Base-by-base conservation (phyloP, 805 yeast genomes). In the Wickerhamiella nectarea region DNA sequence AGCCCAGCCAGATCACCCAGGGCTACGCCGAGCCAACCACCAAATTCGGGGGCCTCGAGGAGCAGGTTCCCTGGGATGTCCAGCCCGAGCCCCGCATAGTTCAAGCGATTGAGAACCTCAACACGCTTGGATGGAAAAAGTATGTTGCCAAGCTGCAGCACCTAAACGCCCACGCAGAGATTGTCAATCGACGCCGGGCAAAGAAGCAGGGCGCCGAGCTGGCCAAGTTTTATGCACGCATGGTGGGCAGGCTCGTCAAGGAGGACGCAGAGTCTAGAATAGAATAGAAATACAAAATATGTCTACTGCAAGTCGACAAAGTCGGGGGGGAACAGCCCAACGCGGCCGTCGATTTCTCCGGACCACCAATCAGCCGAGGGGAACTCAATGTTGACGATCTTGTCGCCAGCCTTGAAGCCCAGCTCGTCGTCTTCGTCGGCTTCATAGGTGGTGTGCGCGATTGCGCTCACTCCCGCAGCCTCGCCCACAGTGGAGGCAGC, bases 351-450 rank as follows among this genome's bases (percentile, higher is more conserved):
- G 53, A 78, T 70, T 49, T 74, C 76, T 41, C 98, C 98, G 44
- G 80, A 69, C 97, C 97, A 91, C 98, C 98, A 91, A 59, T 84
- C 95, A 37, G 84, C 95, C 54, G 86, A 94, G 14, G 83, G 80
- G 60, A 83, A 81, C 53, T 86, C 94, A 49, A 91, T 80, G 47
- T 85, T 81, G 15, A 75, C 67, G 49, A 91, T 85, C 47, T 69
- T 56, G 52, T 85, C 97, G 43, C 89, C 93, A 58, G 84, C 95
- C 19, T 67, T 72, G 61, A 91, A 91, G 2, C 76, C 72, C 47
- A 91, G 69, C 64, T 91, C 98, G 57, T 87, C 91, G 50, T 80
- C 94, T 63, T 91, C 98, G 21, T 79, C 79, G 25, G 94, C 95
- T 41, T 80, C 94, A 59, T 89, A 87, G 53, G 78, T 82, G 59